phyloP scores from a whole-genome alignment of 768 basidiomycete species.

The Lactarius sp. region DNA sequence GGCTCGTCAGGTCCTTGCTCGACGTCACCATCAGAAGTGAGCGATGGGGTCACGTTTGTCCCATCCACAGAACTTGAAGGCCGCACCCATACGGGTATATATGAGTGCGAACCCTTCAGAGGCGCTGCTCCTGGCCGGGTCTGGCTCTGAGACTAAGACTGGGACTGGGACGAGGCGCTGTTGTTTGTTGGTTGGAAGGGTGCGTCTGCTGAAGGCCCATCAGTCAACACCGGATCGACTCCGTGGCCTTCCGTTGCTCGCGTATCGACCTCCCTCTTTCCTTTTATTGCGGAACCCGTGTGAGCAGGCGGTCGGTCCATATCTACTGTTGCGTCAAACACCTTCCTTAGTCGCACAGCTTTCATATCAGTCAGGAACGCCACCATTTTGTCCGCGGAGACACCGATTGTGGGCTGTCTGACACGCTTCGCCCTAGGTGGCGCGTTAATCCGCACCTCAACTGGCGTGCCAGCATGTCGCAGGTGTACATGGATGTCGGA shows the following conservation, averaged over 20 bases:
- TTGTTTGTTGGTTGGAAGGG: no score
- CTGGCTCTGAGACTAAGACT: no score
- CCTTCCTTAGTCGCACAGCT: conserved; percentile 61
- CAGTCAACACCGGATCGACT: conserved; percentile 12
- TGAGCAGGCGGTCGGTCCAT: conserved; percentile 18
- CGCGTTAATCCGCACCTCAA: conserved; percentile 63
- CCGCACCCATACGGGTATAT: no score
- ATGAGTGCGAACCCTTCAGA: no score
- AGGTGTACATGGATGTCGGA: conserved; percentile 60
- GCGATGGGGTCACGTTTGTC: no score
- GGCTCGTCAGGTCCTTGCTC: no score
- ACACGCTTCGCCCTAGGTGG: conserved; percentile 38
- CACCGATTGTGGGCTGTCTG: conserved; percentile 64
- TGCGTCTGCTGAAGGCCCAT: conserved; percentile 19
- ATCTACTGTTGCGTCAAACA: conserved; percentile 33
- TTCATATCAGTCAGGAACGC: conserved; percentile 79
- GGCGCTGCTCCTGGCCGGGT: no score
- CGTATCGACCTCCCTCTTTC: conserved; percentile 17
- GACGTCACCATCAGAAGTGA: no score
- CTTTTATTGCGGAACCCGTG: conserved; percentile 9
- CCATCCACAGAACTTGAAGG: no score
- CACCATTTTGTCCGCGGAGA: conserved; percentile 77
- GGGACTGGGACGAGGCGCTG: no score
- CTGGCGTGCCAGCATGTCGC: conserved; percentile 50
- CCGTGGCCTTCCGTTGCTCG: neutral